Conservation (phyloP, 306 rosid species). For the Malus domestica region ASM211411v1 NC_041797.1:9576501-9577000, state of each 20-base stretch:
- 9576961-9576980: slow-evolving; percentile 29
- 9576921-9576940: slow-evolving; percentile 22
- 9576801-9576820: slow-evolving; percentile 40
- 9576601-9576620: not conserved
- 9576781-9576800: slow-evolving; percentile 30
- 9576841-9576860: slow-evolving; percentile 44
- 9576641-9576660: not conserved
- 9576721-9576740: slow-evolving; percentile 11
- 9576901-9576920: slow-evolving; percentile 59
- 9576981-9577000: slow-evolving; percentile 34
- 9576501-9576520: too few relatives aligned
- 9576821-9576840: slow-evolving; percentile 51
- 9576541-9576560: too few relatives aligned
- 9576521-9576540: too few relatives aligned
- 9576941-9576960: slow-evolving; percentile 20
- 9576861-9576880: slow-evolving; percentile 54
- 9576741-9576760: slow-evolving; percentile 1
- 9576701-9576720: slow-evolving; percentile 6
- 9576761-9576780: slow-evolving; percentile 40
- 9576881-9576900: slow-evolving; percentile 83
- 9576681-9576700: not conserved
- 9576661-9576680: not conserved
- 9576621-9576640: not conserved
- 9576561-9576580: too few relatives aligned
- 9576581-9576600: too few relatives aligned